These are phyloP conservation scores for Podila horticola DNA, from an alignment of 192 early-diverging fungal genomes.

Conservation along the genomic window DNA sequence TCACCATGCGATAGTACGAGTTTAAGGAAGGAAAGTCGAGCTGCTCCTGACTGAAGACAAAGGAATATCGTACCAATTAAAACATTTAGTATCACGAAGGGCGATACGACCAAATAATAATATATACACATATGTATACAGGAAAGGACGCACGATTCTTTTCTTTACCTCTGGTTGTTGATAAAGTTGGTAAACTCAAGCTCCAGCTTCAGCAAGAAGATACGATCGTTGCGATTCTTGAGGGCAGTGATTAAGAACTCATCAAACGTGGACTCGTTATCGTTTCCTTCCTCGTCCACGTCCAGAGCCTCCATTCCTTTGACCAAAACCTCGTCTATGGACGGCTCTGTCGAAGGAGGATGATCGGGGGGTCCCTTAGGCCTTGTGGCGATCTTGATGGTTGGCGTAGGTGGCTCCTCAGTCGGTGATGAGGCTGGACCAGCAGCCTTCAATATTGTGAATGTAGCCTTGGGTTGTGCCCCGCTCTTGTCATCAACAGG, in stretches of 20 bases:
- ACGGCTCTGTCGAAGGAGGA: background rate
- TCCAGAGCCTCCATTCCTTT: conserved; percentile 28
- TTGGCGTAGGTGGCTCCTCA: background rate
- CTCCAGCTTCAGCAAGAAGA: conserved; percentile 77
- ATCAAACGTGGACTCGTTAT: conserved; percentile 56
- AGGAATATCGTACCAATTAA: background rate
- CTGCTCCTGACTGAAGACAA: conserved; percentile 55
- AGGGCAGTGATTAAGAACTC: conserved; percentile 70
- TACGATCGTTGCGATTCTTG: conserved; percentile 69
- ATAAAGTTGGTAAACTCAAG: conserved; percentile 70
- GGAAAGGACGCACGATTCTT: background rate
- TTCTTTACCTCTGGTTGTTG: conserved; percentile 62
- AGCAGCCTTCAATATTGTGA: conserved; percentile 28
- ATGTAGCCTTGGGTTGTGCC: conserved; percentile 2
- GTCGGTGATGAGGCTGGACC: background rate
- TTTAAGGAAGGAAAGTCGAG: conserved; percentile 76
- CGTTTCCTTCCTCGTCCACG: conserved; percentile 26
- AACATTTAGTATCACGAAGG: background rate
- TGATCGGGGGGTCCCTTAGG: conserved; percentile 1
- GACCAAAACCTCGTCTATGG: background rate
- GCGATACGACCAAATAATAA: too few relatives aligned
- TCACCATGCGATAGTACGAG: conserved; percentile 78
- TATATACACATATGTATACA: too few relatives aligned
- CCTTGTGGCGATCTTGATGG: background rate
- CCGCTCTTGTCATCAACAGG: background rate